A percentile compares a stretch with the other conserved stretches of the same genome.
Evolutionary conservation across 2,329 filamentous ascomycete species (phyloP).

Genomic region (Rutstroemia sp.): DNA sequence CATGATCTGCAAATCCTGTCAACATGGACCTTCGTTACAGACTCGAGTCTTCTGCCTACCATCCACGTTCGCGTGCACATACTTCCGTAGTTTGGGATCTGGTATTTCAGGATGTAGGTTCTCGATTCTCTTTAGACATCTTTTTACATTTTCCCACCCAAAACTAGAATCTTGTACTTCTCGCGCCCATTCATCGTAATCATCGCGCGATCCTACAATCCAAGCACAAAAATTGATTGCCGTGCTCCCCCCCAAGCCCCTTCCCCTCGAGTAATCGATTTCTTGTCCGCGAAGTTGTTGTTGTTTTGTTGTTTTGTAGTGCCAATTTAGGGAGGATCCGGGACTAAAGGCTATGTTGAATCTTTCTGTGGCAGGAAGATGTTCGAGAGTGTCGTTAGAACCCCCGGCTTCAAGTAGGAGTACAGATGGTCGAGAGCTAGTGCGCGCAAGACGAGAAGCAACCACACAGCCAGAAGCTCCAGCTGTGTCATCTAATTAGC

Average conservation of each 20-base stretch:
- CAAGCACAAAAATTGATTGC: slow-evolving; percentile 44
- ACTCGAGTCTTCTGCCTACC: background rate
- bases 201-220: slow-evolving; percentile 41
- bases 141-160: slow-evolving; percentile 42
- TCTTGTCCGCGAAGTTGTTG: slow-evolving; percentile 35
- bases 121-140: slow-evolving; percentile 40
- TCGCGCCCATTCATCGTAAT: slow-evolving; percentile 40
- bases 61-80: background rate
- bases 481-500: background rate
- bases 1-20: background rate
- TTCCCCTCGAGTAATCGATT: slow-evolving; percentile 43
- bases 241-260: slow-evolving; percentile 43
- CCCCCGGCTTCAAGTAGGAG: slow-evolving; percentile 53
- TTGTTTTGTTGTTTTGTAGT: slow-evolving; percentile 43
- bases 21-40: background rate
- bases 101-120: slow-evolving; percentile 1
- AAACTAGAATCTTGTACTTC: slow-evolving; percentile 1
- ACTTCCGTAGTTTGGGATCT: background rate
- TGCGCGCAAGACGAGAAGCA: slow-evolving; percentile 43
- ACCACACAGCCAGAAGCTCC: slow-evolving; percentile 47
- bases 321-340: slow-evolving; percentile 40
- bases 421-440: slow-evolving; percentile 39
- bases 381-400: slow-evolving; percentile 36
- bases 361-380: slow-evolving; percentile 39
- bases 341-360: slow-evolving; percentile 42